phyloP scores from a whole-genome alignment of 2,329 filamentous ascomycete genomes.

The Graphium sp. region DNA sequence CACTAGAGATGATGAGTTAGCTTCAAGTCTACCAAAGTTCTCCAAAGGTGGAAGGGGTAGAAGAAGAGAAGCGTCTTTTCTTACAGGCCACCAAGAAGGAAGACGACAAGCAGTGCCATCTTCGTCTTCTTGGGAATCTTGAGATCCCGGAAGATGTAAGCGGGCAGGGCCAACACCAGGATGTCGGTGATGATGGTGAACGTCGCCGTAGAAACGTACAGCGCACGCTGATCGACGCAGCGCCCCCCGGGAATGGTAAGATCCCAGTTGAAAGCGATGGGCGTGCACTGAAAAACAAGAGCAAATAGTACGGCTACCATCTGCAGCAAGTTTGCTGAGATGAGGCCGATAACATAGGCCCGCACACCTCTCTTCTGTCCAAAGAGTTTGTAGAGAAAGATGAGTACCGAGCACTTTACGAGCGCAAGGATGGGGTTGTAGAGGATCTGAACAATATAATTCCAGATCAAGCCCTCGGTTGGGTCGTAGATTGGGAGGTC shows the following conservation, averaged over 20 bases:
- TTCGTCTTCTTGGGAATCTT: slow-evolving; percentile 20
- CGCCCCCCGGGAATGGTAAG: slow-evolving; percentile 8
- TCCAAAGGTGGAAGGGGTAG: too few relatives aligned
- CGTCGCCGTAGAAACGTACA: slow-evolving; percentile 16
- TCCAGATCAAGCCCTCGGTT: slow-evolving; percentile 12
- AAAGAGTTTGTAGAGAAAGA: slow-evolving; percentile 25
- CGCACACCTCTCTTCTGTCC: slow-evolving; percentile 15
- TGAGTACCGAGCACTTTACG: slow-evolving; percentile 24
- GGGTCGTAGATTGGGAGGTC: slow-evolving; percentile 6
- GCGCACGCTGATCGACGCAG: slow-evolving; percentile 14
- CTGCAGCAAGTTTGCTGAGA: slow-evolving; percentile 16
- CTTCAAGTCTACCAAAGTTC: not conserved
- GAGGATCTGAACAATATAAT: slow-evolving; percentile 18
- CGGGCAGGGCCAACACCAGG: slow-evolving; percentile 18
- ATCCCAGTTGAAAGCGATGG: slow-evolving; percentile 16
- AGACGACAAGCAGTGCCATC: slow-evolving; percentile 20
- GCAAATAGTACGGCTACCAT: slow-evolving; percentile 18
- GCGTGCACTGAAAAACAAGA: slow-evolving; percentile 20
- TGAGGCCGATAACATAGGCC: slow-evolving; percentile 12
- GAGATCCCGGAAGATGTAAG: slow-evolving; percentile 21
- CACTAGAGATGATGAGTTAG: slow-evolving; percentile 9
- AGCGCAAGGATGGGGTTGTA: slow-evolving; percentile 28
- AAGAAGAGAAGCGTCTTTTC: slow-evolving; percentile 6
- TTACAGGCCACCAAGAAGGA: slow-evolving; percentile 19
- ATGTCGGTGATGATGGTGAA: slow-evolving; percentile 23